Conservation (phyloP, 2,329 filamentous ascomycete species). For the Ophiocordyceps unilateralis region DNA sequence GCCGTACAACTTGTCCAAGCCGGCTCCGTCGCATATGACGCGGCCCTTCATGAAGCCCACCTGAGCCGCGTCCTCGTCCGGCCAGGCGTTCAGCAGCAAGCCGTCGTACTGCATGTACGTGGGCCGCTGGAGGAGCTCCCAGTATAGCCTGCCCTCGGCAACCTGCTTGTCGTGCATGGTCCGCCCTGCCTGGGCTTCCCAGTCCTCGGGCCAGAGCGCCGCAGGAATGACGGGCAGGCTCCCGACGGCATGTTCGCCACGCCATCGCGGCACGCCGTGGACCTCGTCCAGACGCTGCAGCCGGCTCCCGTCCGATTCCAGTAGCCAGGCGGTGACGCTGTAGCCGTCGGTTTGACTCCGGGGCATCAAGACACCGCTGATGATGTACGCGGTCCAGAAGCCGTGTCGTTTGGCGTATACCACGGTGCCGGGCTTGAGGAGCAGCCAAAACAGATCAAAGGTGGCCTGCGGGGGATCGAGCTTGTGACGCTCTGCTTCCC, state of each 20-base stretch:
- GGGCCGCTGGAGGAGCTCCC: not conserved
- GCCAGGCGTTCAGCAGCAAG: not conserved
- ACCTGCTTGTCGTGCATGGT: not conserved
- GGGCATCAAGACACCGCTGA: not conserved
- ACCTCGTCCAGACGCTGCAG: not conserved
- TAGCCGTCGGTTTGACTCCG: not conserved
- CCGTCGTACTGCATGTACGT: not conserved
- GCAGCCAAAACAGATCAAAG: not conserved
- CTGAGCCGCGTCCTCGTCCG: not conserved
- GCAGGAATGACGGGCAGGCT: not conserved
- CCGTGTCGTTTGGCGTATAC: not conserved
- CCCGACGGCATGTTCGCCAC: not conserved
- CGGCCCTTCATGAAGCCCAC: not conserved
- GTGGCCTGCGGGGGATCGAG: not conserved
- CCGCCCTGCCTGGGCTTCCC: not conserved
- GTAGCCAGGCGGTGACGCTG: not conserved
- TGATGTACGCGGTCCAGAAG: not conserved
- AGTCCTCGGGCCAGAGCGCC: not conserved
- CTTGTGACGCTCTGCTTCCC: not conserved
- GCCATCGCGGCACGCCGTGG: not conserved
- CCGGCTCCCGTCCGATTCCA: not conserved
- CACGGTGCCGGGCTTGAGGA: not conserved
- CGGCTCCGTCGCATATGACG: not conserved
- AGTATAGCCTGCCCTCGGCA: not conserved
- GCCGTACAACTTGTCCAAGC: not conserved